Base-by-base conservation (phyloP, 176 grass and related monocot genomes). In the Oryza coarctata region DNA sequence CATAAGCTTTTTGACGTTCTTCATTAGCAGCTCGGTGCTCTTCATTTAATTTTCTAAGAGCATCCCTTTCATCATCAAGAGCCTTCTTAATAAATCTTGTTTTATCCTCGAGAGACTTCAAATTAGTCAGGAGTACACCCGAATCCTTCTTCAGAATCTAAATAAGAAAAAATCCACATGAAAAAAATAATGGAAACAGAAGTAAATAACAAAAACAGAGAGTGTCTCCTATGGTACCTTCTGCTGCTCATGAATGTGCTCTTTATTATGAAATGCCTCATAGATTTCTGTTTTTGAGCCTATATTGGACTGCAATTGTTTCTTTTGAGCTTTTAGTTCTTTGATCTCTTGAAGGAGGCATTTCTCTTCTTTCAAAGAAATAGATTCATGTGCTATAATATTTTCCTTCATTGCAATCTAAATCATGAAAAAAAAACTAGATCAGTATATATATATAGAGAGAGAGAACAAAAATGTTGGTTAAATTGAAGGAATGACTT, bases 81-180 rank as follows among this genome's bases (percentile, higher is more conserved):
- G 77, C 47, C 79, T 89, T 88, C 76, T 91, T 74, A 49, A 84
- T 88, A 67, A 62, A 75, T 84, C 57, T 91, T 85, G 85, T 84
- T 20, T 83, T 91, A 68, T 86, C 77, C 85, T 95, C 96, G 50
- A 92, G 80, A 44, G 55, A 85, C 77, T 82, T 87, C 52, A 98
- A 71, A 28, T 89, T 89, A 58, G 70, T 90, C 32, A 88, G 88
- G n/a, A 95, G 85, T 60, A 81, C 76, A 86, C 93, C 96, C 26
- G 90, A 71, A 77, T 98, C 96, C 65, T 94, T 91, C 84, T 93
- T 98, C 70, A 98, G 82, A 50, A 36, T 82, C 96, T 98, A 79
- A 30, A 90, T 34, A 70, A 81, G 40, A 71, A 70, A 66, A 60
- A 32, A 63, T n/a, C n/a, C n/a, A n/a, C n/a, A 68, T 35, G 63